phyloP scores from a whole-genome alignment of 2,329 filamentous ascomycete genomes.

The Colletotrichum aenigma region DNA sequence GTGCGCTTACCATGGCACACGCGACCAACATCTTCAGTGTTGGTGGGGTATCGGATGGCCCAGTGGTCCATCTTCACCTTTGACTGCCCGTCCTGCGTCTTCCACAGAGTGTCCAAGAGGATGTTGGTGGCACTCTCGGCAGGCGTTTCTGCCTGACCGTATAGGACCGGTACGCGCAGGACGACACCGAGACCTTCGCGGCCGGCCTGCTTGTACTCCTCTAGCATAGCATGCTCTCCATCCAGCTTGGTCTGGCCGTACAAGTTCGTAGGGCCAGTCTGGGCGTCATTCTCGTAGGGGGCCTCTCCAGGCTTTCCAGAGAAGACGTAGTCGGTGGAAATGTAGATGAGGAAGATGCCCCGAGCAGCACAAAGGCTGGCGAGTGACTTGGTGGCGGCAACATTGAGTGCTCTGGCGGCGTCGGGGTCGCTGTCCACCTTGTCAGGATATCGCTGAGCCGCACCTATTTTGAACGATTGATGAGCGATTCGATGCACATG shows the following conservation, averaged over 20 bases:
- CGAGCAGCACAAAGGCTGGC: constrained; percentile 68
- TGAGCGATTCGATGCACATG: neutral
- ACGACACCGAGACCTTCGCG: constrained; percentile 67
- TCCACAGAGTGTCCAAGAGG: constrained; percentile 78
- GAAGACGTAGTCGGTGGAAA: constrained; percentile 85
- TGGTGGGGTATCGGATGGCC: constrained; percentile 84
- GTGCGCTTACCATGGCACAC: constrained; percentile 68
- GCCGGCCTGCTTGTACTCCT: constrained; percentile 54
- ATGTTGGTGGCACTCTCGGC: constrained; percentile 84
- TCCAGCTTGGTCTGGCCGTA: constrained; percentile 70
- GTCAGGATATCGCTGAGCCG: constrained; percentile 87
- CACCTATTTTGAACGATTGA: constrained; percentile 55
- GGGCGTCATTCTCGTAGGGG: constrained; percentile 72
- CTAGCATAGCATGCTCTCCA: constrained; percentile 68
- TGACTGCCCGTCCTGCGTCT: constrained; percentile 67
- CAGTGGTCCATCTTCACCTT: constrained; percentile 85
- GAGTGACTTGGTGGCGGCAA: constrained; percentile 70
- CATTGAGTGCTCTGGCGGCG: constrained; percentile 75
- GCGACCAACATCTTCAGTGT: constrained; percentile 84
- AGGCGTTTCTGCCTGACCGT: constrained; percentile 73
- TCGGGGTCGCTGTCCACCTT: constrained; percentile 81
- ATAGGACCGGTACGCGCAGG: constrained; percentile 82
- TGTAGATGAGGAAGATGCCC: constrained; percentile 72
- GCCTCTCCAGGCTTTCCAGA: constrained; percentile 77
- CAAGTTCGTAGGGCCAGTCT: constrained; percentile 75